Evolutionary conservation across 208 protist species (phyloP), one percentile per base, ranked within the genome.

Genomic region (Acanthamoeba lenticulata): DNA sequence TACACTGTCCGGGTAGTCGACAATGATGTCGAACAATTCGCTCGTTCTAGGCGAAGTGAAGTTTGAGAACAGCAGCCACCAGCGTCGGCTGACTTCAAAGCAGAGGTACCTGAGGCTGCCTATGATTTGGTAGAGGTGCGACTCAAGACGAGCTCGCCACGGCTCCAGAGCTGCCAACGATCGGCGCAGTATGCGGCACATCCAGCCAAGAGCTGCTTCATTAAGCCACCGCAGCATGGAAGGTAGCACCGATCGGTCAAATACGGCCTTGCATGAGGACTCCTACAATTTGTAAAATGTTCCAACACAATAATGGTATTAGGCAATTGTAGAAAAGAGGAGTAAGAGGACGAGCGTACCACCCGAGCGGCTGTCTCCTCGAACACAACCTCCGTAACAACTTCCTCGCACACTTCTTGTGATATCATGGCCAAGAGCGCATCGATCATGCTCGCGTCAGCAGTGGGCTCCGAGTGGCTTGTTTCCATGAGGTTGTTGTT

Each of bases 1-100:
- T 69, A 49, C 85, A 34, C 85, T 91, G 11, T 91, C 85, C 2
- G 85, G 85, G 44, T 72, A 91, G 57, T 91, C 85, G 34, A 91
- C 85, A 34, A 91, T 91, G 4, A 91, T 91, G 24, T 91, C 85
- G 44, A 91, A 91, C 52, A 91, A 24, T 21, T 69, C 85, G 32
- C 49, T 44, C 36, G 36, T 91, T 32, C 85, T 91, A 7, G 44
- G 0, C 42, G 67, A 44, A 36, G 34, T 4, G 13, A 67, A 36
- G 60, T 3, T 15, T 79, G 69, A 24, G 21, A 42, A 17, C 11
- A 77, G 5, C 6, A 27, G 5, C 60, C 6, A 69, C 9, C 32
- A 27, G 67, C 21, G 5, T 83, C 11, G 15, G 21, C 52, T 27
- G 52, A 11, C 15, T 21, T 27, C 11, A 27, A 60, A 11, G 52